Evolutionary conservation across 371 early-diverging fungal genomes (phyloP).

Genomic region (Thermomucor indicae-seudaticae): DNA sequence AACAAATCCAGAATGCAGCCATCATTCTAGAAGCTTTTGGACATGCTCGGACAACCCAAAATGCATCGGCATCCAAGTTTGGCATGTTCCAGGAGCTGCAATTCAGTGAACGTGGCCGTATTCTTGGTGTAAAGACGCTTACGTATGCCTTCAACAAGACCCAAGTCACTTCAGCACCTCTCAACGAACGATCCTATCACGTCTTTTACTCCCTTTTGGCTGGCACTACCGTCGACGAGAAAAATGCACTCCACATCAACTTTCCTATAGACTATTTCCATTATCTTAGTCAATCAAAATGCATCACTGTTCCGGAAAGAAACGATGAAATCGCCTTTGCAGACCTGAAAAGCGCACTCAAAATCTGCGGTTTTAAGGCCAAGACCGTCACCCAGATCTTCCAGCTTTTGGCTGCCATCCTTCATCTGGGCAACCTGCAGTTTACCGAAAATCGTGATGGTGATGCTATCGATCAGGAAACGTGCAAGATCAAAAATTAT

Average conservation of each 20-base stretch:
- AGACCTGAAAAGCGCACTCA: slow-evolving; percentile 70
- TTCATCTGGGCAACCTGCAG: slow-evolving; percentile 78
- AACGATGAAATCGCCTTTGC: slow-evolving; percentile 55
- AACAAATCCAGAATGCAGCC: slow-evolving; percentile 66
- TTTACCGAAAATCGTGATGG: slow-evolving; percentile 50
- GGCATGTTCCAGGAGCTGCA: slow-evolving; percentile 83
- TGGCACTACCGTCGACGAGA: slow-evolving; percentile 45
- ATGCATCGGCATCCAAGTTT: slow-evolving; percentile 71
- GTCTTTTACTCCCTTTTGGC: slow-evolving; percentile 83
- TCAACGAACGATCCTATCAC: slow-evolving; percentile 78
- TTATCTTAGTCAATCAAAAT: slow-evolving; percentile 32
- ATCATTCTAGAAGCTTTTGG: slow-evolving; percentile 76
- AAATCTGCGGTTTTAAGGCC: slow-evolving; percentile 72
- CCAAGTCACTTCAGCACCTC: slow-evolving; percentile 54
- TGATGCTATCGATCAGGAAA: slow-evolving; percentile 39
- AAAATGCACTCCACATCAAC: slow-evolving; percentile 39
- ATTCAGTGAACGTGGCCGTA: slow-evolving; percentile 81
- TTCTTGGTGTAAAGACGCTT: slow-evolving; percentile 81
- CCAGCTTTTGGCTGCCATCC: slow-evolving; percentile 69
- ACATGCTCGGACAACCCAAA: slow-evolving; percentile 64
- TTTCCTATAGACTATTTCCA: slow-evolving; percentile 35
- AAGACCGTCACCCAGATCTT: slow-evolving; percentile 67
- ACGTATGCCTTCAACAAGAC: slow-evolving; percentile 85
- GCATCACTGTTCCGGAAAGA: slow-evolving; percentile 19
- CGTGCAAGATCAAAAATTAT: slow-evolving; percentile 46